phyloP scores from a whole-genome alignment of 2,329 filamentous ascomycete species.

The Amylocarpus encephaloides region DNA sequence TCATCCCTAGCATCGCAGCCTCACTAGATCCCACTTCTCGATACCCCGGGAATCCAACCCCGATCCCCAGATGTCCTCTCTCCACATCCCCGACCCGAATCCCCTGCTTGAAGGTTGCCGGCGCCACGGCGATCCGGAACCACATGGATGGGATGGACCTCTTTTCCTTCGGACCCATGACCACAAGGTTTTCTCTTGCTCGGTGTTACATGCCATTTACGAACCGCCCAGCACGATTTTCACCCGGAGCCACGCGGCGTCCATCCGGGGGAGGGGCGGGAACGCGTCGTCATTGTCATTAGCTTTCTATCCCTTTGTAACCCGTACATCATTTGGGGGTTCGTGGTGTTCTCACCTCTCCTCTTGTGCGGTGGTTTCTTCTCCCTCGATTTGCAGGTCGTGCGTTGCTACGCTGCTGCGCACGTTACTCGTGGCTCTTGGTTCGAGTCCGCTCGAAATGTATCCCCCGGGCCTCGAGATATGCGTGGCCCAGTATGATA shows the following conservation, averaged over 20 bases:
- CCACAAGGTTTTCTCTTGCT: too few species aligned
- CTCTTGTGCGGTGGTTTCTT: too few species aligned
- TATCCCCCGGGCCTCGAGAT: not conserved
- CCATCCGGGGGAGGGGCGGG: not conserved
- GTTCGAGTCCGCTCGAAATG: not conserved
- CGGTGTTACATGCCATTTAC: too few species aligned
- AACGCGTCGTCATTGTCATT: not conserved
- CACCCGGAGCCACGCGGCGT: not conserved
- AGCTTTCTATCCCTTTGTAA: not conserved
- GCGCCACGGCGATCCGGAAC: not conserved
- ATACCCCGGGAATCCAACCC: too few species aligned
- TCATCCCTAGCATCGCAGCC: slow-evolving; percentile 5
- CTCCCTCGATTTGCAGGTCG: too few species aligned
- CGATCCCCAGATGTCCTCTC: too few species aligned
- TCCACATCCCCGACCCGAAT: too few species aligned
- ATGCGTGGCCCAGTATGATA: too few species aligned
- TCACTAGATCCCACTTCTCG: slow-evolving; percentile 1
- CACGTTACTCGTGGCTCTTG: not conserved
- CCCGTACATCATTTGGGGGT: not conserved
- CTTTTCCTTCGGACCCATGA: not conserved
- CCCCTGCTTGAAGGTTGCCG: not conserved
- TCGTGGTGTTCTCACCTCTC: not conserved
- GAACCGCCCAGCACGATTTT: not conserved
- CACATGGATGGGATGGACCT: slow-evolving; percentile 3
- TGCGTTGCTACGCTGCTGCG: not conserved